Base-by-base conservation (phyloP, 2,329 filamentous ascomycete species). In the Seiridium unicorne region DNA sequence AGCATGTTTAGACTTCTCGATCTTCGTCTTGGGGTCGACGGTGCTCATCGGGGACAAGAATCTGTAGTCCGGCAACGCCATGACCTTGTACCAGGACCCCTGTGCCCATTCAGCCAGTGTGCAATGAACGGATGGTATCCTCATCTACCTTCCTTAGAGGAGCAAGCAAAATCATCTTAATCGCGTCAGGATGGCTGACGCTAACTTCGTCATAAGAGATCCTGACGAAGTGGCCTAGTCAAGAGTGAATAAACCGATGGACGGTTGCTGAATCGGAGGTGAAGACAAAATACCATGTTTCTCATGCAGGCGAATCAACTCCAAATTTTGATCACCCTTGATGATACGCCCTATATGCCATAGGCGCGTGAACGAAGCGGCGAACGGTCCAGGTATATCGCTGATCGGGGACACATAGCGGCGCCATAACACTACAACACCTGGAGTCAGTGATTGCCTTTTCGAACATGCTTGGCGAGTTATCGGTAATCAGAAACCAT, bases 171-270 rank as follows among this genome's bases (percentile, higher is more conserved):
- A 79, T 66, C 57, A 72, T 66, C n/a, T 67, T 68, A 13, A 78
- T 68, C n/a, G 72, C 77, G 60, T 78, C 73, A 4, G 76, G 72
- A 63, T 80, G 71, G 55, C 72, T 72, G 38, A 79, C 68, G 59
- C 74, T 77, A 60, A 79, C 59, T 53, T 60, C 59, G 55, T 77
- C 75, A 42, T 72, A 66, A 26, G 68, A 67, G 42, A 79, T 77
- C 9, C 77, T 75, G 53, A 79, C 73, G 61, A 79, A 77, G 35
- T 72, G 63, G 4, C 74, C 76, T 38, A 32, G 5, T 32, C 48
- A 11, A 38, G 1, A 51, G 32, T 3, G 7, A 3, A 18, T n/a
- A 3, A 18, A 53, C 18, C 7, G 9, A 53, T 13, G 36, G 31
- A 40, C 34, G 11, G 13, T 42, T 42, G 38, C 13, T 54, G 48